Conservation (phyloP, 1,284 basidiomycete genomes). For the Fomitopsis palustris region DNA sequence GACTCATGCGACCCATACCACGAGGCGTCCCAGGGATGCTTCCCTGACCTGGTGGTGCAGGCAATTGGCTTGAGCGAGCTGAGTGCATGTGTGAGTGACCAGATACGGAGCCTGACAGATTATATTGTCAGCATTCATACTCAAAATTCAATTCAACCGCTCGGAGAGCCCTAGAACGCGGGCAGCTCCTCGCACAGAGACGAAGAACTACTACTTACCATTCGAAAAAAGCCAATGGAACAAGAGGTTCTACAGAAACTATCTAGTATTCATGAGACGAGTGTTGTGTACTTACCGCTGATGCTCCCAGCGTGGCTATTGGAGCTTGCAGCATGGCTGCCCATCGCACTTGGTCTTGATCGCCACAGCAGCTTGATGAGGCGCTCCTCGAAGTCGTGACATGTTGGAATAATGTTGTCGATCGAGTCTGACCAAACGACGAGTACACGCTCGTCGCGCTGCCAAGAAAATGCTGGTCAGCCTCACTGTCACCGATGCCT, state of each 20-base stretch:
- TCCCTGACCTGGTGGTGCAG: constrained; percentile 11
- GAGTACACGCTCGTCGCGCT: constrained; percentile 74
- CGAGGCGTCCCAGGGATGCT: constrained; percentile 25
- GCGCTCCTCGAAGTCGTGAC: constrained; percentile 73
- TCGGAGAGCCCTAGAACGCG: background rate
- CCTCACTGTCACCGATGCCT: background rate
- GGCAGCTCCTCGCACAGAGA: background rate
- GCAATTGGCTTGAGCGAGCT: constrained; percentile 14
- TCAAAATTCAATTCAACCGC: background rate
- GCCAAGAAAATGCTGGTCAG: background rate
- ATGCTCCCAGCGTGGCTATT: constrained; percentile 22
- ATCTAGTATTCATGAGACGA: background rate
- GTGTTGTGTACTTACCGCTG: constrained; percentile 16
- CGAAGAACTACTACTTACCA: background rate
- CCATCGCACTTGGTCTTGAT: constrained; percentile 22
- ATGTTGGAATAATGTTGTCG: constrained; percentile 68
- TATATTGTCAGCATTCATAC: background rate
- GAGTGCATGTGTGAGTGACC: constrained; percentile 27
- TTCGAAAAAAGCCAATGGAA: background rate
- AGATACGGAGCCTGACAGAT: constrained; percentile 23
- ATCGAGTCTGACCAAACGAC: constrained; percentile 78
- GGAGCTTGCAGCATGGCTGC: constrained; percentile 13
- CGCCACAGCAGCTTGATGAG: constrained; percentile 78
- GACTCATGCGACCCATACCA: constrained; percentile 24
- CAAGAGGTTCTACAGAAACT: background rate